Base-by-base conservation (phyloP, 495 filamentous ascomycete genomes). In the Beverwykella pulmonaria region DNA sequence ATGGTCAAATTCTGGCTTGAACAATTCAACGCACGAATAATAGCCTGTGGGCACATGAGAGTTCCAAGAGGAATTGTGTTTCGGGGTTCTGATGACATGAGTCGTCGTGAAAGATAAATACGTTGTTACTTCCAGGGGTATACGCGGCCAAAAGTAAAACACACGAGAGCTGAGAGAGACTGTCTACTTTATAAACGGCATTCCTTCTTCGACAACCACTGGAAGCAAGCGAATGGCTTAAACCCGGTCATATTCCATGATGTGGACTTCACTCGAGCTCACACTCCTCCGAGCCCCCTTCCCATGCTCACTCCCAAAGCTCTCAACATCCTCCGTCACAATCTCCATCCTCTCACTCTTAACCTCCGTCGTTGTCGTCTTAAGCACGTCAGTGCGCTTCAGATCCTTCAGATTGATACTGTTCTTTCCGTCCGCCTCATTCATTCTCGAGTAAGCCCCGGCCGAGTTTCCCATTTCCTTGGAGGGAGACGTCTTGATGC, bases 301-400 rank as follows among this genome's bases (percentile, higher is more conserved):
- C 20, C 29, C 44, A 44, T 8, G 23, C 8, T 32, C 48, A 26
- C 20, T 23, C 4, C 15, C 17, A 2, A 44, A 44, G 39, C 39
- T 55, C 41, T 47, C 41, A 1, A 29, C 25, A 30, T 41, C 36
- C 10, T 59, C 36, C 9, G 15, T 14, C 39, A 44, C 39, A 3
- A 3, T n/a, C 6, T 61, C 58, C 14, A 52, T 61, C 44, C 29
- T 5, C 41, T 61, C 58, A 19, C 48, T 26, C 44, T 23, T 52
- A 1, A 61, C 58, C 44, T 50, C 47, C 10, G 58, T 61, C 14
- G 58, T 61, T 1, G 58, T 61, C 25, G 58, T 61, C 58, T 61
- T 61, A 14, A 61, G 58, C 44, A 61, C 58, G 19, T 61, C 44
- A 20, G 5, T 49, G 1, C 14, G 8, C 58, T 39, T 61, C 58